Conservation (phyloP, 2,329 filamentous ascomycete genomes). For the Phialemonium atrogriseum region DNA sequence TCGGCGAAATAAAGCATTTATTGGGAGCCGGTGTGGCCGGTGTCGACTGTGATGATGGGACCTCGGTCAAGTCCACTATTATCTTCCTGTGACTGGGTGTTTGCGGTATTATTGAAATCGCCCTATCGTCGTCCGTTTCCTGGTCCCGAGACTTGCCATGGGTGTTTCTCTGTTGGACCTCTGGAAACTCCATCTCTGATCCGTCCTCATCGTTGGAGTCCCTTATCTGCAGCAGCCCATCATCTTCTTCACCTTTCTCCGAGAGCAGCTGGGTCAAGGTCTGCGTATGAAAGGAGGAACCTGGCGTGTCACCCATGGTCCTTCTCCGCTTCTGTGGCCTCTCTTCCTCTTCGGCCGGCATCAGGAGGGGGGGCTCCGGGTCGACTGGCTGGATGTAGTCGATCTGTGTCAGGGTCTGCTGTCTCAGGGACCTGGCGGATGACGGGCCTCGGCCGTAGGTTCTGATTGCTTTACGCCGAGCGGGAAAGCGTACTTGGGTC, state of each 20-base stretch:
- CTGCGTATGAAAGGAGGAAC: constrained; percentile 22
- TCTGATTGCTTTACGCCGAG: constrained; percentile 14
- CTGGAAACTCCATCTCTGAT: constrained; percentile 5
- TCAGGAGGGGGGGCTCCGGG: constrained; percentile 2
- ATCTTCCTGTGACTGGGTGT: constrained; percentile 26
- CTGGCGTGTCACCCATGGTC: constrained; percentile 17
- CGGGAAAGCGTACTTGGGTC: constrained; percentile 21
- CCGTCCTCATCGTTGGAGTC: constrained; percentile 17
- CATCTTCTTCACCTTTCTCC: constrained; percentile 8
- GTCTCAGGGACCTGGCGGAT: constrained; percentile 13
- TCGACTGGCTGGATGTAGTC: constrained; percentile 13
- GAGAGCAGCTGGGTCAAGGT: constrained; percentile 25
- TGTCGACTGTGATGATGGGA: constrained; percentile 37
- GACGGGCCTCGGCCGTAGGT: constrained; percentile 17
- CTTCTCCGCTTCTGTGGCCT: constrained; percentile 16
- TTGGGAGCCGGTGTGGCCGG: constrained; percentile 31
- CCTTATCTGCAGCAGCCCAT: constrained; percentile 9
- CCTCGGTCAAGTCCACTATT: constrained; percentile 31
- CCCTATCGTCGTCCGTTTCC: constrained; percentile 4
- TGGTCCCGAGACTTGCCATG: not conserved
- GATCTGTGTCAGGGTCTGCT: constrained; percentile 26
- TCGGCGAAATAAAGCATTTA: constrained; percentile 20
- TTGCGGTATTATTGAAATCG: constrained; percentile 28
- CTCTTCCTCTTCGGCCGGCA: constrained; percentile 1
- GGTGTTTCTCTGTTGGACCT: constrained; percentile 1